Percentiles rank a stretch among this genome's conserved stretches.
These are phyloP conservation scores for Sistotremastrum suecicum DNA, from an alignment of 768 basidiomycete genomes.

Conservation along the genomic window DNA sequence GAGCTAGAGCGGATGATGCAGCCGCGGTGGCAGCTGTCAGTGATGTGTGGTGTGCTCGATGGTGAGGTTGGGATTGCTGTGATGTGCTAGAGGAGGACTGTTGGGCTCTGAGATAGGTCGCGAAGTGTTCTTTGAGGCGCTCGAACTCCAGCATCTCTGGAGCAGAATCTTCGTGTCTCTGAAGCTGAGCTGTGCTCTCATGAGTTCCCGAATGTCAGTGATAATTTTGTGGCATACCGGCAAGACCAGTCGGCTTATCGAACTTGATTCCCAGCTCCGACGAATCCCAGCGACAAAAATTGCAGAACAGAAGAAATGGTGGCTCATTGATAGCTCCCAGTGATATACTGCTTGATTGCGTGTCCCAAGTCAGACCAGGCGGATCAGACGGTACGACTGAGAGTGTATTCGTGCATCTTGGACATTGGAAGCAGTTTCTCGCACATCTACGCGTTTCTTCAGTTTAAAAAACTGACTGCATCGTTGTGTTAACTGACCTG, in stretches of 20 bases:
- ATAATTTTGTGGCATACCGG: conserved; percentile 38
- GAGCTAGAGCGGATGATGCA: conserved; percentile 76
- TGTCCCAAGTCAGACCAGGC: conserved; percentile 42
- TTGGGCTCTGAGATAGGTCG: conserved; percentile 81
- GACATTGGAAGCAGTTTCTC: conserved; percentile 94
- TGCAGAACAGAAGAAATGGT: conserved; percentile 85
- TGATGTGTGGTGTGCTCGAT: conserved; percentile 63
- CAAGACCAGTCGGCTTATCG: conserved; percentile 92
- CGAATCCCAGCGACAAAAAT: conserved; percentile 92
- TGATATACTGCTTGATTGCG: conserved; percentile 32
- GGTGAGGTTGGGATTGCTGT: conserved; percentile 39
- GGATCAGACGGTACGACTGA: conserved; percentile 87
- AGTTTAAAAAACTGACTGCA: not conserved
- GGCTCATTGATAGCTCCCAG: conserved; percentile 61
- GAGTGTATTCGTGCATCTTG: conserved; percentile 80
- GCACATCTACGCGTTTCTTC: conserved; percentile 56
- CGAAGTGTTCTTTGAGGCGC: conserved; percentile 91
- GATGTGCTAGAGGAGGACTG: conserved; percentile 53
- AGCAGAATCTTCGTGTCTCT: conserved; percentile 77
- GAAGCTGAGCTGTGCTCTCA: conserved; percentile 60
- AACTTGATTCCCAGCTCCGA: conserved; percentile 83
- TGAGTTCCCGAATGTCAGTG: not conserved
- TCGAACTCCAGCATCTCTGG: conserved; percentile 86
- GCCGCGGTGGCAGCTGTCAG: conserved; percentile 62
- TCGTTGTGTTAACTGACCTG: no score